phyloP scores from a whole-genome alignment of 169 alveolate species.

The Sarcocystis neurona region DNA sequence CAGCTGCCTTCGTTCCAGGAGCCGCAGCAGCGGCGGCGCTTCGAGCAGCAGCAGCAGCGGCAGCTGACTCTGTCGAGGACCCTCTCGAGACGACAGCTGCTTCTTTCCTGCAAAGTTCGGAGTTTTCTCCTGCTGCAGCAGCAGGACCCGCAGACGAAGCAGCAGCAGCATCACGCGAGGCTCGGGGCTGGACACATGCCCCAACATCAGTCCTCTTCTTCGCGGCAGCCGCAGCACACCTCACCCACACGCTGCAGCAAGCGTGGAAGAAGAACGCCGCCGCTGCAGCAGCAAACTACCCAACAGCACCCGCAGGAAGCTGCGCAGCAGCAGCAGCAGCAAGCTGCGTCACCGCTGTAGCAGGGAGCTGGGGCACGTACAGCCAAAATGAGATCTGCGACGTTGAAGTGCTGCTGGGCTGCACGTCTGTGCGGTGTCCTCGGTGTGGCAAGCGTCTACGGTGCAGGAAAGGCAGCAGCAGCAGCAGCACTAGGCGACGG shows the following conservation, averaged over 20 bases:
- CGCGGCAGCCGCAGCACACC: neutral
- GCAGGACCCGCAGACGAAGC: constrained; percentile 24
- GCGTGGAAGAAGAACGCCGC: too few species aligned
- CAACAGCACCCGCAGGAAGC: neutral
- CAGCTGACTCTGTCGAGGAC: constrained; percentile 33
- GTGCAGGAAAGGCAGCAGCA: neutral
- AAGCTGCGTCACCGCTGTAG: too few species aligned
- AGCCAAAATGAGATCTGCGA: neutral
- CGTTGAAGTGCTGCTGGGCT: neutral
- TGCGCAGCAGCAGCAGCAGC: constrained; percentile 24
- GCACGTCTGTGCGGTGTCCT: constrained; percentile 38
- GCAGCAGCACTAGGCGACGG: too few species aligned
- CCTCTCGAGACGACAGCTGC: constrained; percentile 35
- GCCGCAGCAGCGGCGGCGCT: neutral
- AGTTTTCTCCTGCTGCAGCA: neutral
- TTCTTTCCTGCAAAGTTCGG: neutral
- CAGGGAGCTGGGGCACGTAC: too few species aligned
- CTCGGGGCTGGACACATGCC: neutral
- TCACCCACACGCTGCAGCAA: too few species aligned
- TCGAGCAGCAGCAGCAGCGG: constrained; percentile 7
- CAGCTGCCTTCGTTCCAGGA: neutral
- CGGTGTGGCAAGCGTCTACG: constrained; percentile 43
- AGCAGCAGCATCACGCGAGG: neutral
- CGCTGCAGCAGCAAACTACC: neutral
- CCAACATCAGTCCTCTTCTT: neutral